These are phyloP conservation scores for Brassica napus DNA, from an alignment of 345 rosid genomes.

Conservation along the genomic window DNA sequence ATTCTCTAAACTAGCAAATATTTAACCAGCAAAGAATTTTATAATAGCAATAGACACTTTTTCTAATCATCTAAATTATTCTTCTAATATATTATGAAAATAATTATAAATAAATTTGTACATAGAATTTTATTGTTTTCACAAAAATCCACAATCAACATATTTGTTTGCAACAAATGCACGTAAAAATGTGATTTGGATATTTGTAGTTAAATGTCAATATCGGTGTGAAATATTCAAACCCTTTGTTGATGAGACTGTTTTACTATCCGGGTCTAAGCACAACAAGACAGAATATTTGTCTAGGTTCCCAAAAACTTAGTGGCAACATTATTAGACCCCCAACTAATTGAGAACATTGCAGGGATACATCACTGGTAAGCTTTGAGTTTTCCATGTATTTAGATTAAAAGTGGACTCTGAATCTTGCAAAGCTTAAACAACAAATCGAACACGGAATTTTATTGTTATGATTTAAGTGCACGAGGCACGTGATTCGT, in stretches of 20 bases:
- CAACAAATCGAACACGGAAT: neutral
- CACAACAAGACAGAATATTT: no score
- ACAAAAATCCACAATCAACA: neutral
- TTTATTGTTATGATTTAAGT: neutral
- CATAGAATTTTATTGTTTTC: neutral
- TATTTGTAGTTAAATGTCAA: conserved; percentile 28
- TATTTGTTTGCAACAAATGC: neutral
- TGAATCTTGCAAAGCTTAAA: neutral
- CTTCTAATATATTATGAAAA: neutral
- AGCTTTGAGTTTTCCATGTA: no score
- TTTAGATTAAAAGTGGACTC: no score
- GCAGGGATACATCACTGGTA: no score
- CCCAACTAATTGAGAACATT: no score
- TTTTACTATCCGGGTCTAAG: neutral
- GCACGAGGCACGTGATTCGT: neutral
- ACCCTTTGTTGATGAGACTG: conserved; percentile 21
- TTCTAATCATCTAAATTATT: neutral
- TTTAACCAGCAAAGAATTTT: neutral
- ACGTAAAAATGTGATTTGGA: neutral
- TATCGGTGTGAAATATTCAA: conserved; percentile 29
- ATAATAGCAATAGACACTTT: neutral
- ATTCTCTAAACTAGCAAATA: neutral
- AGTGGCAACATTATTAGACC: no score
- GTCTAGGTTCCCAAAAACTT: no score
- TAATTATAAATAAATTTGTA: neutral